Conservation (phyloP, 2,329 filamentous ascomycete species). For the Exophiala aquamarina region DNA sequence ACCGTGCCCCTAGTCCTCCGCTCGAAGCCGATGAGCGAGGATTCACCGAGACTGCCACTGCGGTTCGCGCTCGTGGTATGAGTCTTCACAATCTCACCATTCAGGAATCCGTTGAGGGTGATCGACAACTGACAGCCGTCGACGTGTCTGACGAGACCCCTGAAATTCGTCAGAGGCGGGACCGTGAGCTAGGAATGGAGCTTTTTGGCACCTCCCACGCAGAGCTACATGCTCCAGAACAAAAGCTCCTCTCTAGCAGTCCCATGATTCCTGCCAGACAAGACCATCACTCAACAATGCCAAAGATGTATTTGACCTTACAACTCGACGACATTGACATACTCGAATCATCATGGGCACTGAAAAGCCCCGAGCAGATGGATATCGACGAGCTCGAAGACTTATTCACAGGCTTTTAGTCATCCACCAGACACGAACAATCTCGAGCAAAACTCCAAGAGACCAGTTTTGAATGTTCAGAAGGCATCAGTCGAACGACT, state of each 20-base stretch:
- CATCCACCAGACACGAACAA: not conserved
- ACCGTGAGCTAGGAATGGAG: constrained; percentile 27
- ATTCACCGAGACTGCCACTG: constrained; percentile 92
- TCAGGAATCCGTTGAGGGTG: constrained; percentile 36
- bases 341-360: constrained; percentile 56
- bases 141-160: constrained; percentile 28
- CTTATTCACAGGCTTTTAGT: constrained; percentile 64
- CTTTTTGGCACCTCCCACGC: constrained; percentile 49
- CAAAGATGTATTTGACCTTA: constrained; percentile 43
- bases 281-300: constrained; percentile 12
- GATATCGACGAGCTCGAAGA: constrained; percentile 92
- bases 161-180: constrained; percentile 48
- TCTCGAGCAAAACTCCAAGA: not conserved
- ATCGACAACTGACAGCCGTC: constrained; percentile 35
- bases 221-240: constrained; percentile 49
- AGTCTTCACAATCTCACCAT: constrained; percentile 42
- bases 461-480: not conserved
- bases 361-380: constrained; percentile 78
- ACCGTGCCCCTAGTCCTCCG: constrained; percentile 78
- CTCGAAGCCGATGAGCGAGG: constrained; percentile 94
- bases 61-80: constrained; percentile 63
- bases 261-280: constrained; percentile 26
- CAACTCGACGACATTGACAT: constrained; percentile 44
- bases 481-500: not conserved
- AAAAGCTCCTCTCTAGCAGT: constrained; percentile 38